Percentiles rank a stretch among this genome's conserved stretches.
These are phyloP conservation scores for Pichia sp. DNA, from an alignment of 1,139 yeast species.

Conservation along the genomic window DNA sequence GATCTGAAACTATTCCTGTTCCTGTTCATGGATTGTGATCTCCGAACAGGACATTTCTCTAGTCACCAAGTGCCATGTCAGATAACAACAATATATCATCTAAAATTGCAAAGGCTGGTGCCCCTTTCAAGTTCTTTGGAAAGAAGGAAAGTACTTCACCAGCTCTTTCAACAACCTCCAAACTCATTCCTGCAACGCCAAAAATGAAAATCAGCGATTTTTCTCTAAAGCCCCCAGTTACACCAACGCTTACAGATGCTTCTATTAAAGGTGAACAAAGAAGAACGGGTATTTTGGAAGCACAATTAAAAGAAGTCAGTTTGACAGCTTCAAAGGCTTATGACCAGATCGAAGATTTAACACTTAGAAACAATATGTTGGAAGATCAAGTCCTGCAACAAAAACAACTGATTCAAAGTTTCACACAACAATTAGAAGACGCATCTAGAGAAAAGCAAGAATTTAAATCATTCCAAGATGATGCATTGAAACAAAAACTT, in stretches of 20 bases:
- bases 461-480: conserved; percentile 10
- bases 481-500: conserved; percentile 4
- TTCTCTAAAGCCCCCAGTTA: conserved; percentile 12
- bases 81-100: not conserved
- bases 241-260: conserved; percentile 22
- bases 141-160: conserved; percentile 2
- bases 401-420: conserved; percentile 18
- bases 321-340: conserved; percentile 24
- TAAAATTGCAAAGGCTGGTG: conserved; percentile 1
- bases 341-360: conserved; percentile 23
- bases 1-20: too few species aligned
- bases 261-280: conserved; percentile 33
- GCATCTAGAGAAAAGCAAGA: conserved; percentile 9
- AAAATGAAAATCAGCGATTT: conserved; percentile 7
- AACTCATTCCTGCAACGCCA: conserved; percentile 12
- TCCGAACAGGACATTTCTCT: too few species aligned
- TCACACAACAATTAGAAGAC: conserved; percentile 20
- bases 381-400: conserved; percentile 25
- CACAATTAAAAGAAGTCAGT: conserved; percentile 23
- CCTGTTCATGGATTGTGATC: too few species aligned
- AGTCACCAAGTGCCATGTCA: not conserved
- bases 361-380: conserved; percentile 18
- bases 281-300: conserved; percentile 21
- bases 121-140: conserved; percentile 15
- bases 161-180: conserved; percentile 2